Evolutionary conservation across 2,329 filamentous ascomycete species (phyloP).

Genomic region (Aspergillus ibericus): DNA sequence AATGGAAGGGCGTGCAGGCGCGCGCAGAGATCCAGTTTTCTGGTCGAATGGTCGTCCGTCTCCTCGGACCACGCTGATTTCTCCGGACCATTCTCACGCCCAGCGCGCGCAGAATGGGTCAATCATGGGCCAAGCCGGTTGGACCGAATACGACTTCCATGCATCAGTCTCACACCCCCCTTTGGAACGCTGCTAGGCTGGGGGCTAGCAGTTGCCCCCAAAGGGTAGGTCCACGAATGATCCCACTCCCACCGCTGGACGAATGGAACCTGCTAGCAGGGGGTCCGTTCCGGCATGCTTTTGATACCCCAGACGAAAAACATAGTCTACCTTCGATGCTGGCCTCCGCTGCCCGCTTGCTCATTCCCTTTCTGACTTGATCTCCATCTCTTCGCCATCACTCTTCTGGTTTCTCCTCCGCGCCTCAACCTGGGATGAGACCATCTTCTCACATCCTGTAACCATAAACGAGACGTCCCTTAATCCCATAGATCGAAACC

Average conservation of each 20-base stretch:
- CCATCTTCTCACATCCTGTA: not conserved
- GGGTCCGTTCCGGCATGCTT: not conserved
- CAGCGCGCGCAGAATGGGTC: not conserved
- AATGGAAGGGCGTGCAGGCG: conserved; percentile 5
- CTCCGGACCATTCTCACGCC: not conserved
- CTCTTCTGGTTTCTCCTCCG: not conserved
- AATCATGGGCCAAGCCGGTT: not conserved
- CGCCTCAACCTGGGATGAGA: not conserved
- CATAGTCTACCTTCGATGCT: conserved; percentile 5
- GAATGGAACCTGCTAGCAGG: conserved; percentile 1
- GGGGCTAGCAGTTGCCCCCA: not conserved
- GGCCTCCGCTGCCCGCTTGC: not conserved
- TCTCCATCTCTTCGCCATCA: not conserved
- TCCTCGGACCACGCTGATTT: conserved; percentile 1
- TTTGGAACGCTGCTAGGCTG: not conserved
- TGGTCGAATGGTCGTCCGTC: not conserved
- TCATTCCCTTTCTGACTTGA: not conserved
- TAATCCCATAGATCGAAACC: not conserved
- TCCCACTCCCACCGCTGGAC: not conserved
- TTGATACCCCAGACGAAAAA: conserved; percentile 9
- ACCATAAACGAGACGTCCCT: not conserved
- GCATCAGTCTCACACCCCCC: not conserved
- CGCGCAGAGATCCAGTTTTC: conserved; percentile 2
- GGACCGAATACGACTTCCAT: not conserved
- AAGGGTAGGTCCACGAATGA: not conserved